Percentiles rank a stretch among this genome's conserved stretches.
Evolutionary conservation across 106 monocot genomes (phyloP).

Genomic region (Dendrobium officinale): DNA sequence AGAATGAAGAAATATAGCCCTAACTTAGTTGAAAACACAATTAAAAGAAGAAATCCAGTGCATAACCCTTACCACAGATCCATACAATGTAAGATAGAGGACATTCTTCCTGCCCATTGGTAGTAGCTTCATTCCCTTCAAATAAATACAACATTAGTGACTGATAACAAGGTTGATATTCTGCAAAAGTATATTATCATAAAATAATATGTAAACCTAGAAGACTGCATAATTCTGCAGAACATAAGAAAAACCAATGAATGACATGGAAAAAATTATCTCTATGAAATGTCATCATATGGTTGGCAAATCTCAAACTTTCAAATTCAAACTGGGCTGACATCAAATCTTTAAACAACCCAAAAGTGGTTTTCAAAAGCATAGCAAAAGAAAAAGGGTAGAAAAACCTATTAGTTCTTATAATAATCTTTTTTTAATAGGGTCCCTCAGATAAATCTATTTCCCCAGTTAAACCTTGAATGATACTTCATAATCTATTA

Average conservation of each 20-base stretch:
- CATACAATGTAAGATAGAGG: conserved; percentile 81
- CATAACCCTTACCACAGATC: conserved; percentile 63
- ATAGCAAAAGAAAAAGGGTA: neutral
- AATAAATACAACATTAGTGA: neutral
- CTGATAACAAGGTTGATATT: neutral
- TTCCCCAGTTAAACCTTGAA: neutral
- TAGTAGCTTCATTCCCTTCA: conserved; percentile 92
- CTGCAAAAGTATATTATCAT: neutral
- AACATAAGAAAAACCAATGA: neutral
- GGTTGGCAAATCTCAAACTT: neutral
- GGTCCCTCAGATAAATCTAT: neutral
- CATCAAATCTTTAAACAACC: neutral
- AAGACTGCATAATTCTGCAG: neutral
- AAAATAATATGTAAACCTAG: neutral
- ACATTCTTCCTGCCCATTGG: conserved; percentile 92
- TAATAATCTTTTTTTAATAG: neutral
- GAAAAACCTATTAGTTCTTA: neutral
- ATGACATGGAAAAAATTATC: neutral
- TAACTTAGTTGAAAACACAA: neutral
- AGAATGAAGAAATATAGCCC: neutral
- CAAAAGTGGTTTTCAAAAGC: neutral
- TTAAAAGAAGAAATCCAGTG: neutral
- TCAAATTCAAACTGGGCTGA: neutral
- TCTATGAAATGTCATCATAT: neutral
- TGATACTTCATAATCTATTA: neutral